Percentiles rank a stretch among this genome's conserved stretches.
Evolutionary conservation across 2,329 filamentous ascomycete genomes (phyloP).

Genomic region (Zasmidium citrigriseum): DNA sequence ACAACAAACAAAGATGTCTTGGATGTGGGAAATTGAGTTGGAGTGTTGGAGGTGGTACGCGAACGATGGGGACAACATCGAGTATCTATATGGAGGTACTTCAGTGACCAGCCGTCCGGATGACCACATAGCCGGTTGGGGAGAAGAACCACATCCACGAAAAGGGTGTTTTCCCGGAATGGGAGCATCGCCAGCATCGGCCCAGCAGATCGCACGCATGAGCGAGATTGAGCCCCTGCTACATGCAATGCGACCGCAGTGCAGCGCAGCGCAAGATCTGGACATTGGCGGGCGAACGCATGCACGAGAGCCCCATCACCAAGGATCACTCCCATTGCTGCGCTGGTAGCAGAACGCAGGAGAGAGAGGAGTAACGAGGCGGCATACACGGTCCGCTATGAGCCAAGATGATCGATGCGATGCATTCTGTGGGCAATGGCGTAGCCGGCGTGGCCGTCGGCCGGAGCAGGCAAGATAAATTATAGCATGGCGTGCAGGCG

Average conservation of each 20-base stretch:
- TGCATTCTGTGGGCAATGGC: constrained; percentile 15
- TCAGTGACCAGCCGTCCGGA: constrained; percentile 9
- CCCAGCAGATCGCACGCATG: constrained; percentile 12
- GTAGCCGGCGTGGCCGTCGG: constrained; percentile 6
- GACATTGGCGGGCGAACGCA: constrained; percentile 14
- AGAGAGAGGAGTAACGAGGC: constrained; percentile 10
- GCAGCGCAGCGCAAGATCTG: constrained; percentile 4
- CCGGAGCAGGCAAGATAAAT: constrained; percentile 14
- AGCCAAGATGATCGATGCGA: constrained; percentile 13
- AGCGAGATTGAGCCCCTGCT: constrained; percentile 10
- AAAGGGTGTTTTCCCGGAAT: constrained; percentile 6
- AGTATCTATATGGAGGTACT: constrained; percentile 24
- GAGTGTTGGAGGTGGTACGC: constrained; percentile 8
- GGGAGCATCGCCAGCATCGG: constrained; percentile 2
- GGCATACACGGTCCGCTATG: constrained; percentile 13
- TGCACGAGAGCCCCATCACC: constrained; percentile 16
- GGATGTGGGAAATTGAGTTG: constrained; percentile 19
- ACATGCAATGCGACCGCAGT: background rate
- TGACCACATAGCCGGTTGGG: constrained; percentile 5
- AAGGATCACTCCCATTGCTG: constrained; percentile 17
- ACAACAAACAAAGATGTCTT: constrained; percentile 14
- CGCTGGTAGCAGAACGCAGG: constrained; percentile 12
- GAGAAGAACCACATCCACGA: constrained; percentile 6
- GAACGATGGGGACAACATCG: constrained; percentile 17
- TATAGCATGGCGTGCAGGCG: constrained; percentile 12